phyloP scores from a whole-genome alignment of 2,329 filamentous ascomycete genomes.

The Cladophialophora exuberans region DNA sequence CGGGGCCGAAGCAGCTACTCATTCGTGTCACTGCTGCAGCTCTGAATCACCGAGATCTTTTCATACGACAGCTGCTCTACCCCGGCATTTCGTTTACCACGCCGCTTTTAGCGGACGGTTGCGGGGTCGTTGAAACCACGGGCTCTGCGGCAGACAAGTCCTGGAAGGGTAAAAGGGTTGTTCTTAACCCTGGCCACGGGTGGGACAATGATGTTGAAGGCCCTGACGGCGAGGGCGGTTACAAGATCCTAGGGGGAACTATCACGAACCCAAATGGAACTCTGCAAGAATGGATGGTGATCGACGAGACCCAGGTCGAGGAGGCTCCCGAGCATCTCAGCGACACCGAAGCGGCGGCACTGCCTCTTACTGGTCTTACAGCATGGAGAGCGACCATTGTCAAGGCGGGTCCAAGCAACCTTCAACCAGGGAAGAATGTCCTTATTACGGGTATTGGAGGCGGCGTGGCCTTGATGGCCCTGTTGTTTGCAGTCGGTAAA shows the following conservation, averaged over 20 bases:
- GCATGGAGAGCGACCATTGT: conserved; percentile 83
- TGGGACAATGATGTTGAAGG: conserved; percentile 74
- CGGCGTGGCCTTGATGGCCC: conserved; percentile 80
- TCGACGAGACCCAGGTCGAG: conserved; percentile 74
- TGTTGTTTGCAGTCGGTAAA: conserved; percentile 76
- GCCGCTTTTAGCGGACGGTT: conserved; percentile 81
- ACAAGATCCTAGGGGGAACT: conserved; percentile 63
- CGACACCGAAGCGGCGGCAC: conserved; percentile 74
- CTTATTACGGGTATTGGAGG: conserved; percentile 91
- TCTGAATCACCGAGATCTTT: conserved; percentile 2
- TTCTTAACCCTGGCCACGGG: conserved; percentile 76
- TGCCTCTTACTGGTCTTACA: conserved; percentile 84
- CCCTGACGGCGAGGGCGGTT: conserved; percentile 64
- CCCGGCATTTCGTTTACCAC: conserved; percentile 46
- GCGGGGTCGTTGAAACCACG: conserved; percentile 69
- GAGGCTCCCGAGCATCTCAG: conserved; percentile 72
- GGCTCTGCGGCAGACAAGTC: conserved; percentile 62
- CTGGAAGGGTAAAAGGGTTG: conserved; percentile 66
- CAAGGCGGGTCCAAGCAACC: conserved; percentile 66
- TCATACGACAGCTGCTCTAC: neutral
- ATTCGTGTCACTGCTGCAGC: neutral
- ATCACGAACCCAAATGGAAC: conserved; percentile 66
- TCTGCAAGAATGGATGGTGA: conserved; percentile 72
- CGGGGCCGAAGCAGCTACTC: too few species aligned
- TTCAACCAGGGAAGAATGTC: conserved; percentile 67